Evolutionary conservation across 192 early-diverging fungal species (phyloP), one percentile per base, ranked within the genome.

Genomic region (Diversispora epigaea): DNA sequence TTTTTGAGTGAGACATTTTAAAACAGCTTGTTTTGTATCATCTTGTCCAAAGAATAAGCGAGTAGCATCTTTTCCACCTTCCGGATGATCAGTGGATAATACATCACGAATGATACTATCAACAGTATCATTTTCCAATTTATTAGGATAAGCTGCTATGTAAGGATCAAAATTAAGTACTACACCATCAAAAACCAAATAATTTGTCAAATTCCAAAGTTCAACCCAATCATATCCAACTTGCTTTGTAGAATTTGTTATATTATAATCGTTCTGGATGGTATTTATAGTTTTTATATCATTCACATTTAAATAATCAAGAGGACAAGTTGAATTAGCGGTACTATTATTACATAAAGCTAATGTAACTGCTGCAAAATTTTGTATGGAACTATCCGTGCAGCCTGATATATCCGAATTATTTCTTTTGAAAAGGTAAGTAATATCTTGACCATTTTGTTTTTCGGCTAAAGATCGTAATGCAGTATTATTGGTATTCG

Each of bases 1-100:
- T 58, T 92, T 83, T 32, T 94, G 84, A 50, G 83, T 68, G 32
- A 96, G 80, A 80, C 95, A 98, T 19, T 84, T 77, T 9, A 79
- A 73, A 0, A 82, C 80, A 6, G 81, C 68, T 70, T 85, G 82
- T 61, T 86, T 70, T 9, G 77, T 77, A 10, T 83, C 71, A 4
- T 86, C 76, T 21, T 80, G 84, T 73, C 82, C 78, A 78, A 81
- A 80, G 61, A 90, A 88, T 76, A 83, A 56, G 49, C 85, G 76
- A 4, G 86, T 91, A 62, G 84, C 87, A 75, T 91, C 89, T 8
- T 84, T 80, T 61, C 82, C 80, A 17, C 72, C 77, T 43, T 76
- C 73, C 4, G 77, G 63, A 65, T 65, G 63, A 41, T 9, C 7
- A 15, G 54, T 32, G 56, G 80, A 75, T 58, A 82, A 78, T 5